Conservation (phyloP, 257 asterid genomes). For the Fraxinus anomala region DNA sequence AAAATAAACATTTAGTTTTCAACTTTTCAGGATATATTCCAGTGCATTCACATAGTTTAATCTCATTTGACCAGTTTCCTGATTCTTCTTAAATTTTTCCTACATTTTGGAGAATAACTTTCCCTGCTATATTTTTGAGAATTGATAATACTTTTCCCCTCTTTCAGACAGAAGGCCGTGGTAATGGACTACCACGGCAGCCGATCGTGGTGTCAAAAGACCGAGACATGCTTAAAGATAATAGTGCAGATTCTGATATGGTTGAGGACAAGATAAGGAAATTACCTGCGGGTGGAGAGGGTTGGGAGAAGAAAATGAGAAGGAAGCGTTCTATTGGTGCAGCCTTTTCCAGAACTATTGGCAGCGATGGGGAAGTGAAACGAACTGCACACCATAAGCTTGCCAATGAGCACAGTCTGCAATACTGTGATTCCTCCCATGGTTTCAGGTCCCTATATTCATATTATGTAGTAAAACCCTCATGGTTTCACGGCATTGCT, state of each 20-base stretch:
- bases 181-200: slow-evolving; percentile 61
- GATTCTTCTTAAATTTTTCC: background rate
- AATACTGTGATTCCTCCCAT: slow-evolving; percentile 58
- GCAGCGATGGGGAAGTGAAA: slow-evolving; percentile 68
- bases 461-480: background rate
- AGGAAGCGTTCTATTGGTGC: slow-evolving; percentile 94
- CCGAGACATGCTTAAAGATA: slow-evolving; percentile 67
- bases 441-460: slow-evolving; percentile 56
- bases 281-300: slow-evolving; percentile 87
- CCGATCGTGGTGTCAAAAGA: slow-evolving; percentile 62
- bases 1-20: background rate
- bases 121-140: slow-evolving; percentile 8
- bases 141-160: slow-evolving; percentile 17
- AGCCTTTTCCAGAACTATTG: slow-evolving; percentile 69
- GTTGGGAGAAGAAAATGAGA: slow-evolving; percentile 96
- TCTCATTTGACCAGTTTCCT: slow-evolving; percentile 17
- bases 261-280: slow-evolving; percentile 79
- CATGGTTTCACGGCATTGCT: slow-evolving; percentile 14
- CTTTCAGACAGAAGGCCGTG: slow-evolving; percentile 78
- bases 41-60: slow-evolving; percentile 5
- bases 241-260: slow-evolving; percentile 59
- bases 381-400: slow-evolving; percentile 65
- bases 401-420: slow-evolving; percentile 65
- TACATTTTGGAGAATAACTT: background rate
- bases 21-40: background rate